Conservation (phyloP, 768 basidiomycete species). For the Artomyces pyxidatus region DNA sequence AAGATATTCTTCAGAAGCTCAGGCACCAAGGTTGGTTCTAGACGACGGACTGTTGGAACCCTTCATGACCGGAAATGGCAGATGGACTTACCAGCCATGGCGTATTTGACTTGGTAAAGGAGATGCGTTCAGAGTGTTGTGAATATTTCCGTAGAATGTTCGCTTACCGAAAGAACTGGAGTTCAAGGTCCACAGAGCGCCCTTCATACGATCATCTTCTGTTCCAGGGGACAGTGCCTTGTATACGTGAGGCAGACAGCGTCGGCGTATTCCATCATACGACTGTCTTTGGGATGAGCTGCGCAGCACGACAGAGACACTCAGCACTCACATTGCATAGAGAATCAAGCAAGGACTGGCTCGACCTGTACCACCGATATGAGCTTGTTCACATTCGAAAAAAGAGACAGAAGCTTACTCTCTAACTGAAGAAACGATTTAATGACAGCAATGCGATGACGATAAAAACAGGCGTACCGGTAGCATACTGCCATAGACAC, state of each 20-base stretch:
- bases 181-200: constrained; percentile 75
- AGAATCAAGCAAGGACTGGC: constrained; percentile 30
- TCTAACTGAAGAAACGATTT: constrained; percentile 18
- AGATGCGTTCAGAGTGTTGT: too few relatives aligned
- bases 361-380: constrained; percentile 22
- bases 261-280: constrained; percentile 61
- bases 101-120: constrained; percentile 29
- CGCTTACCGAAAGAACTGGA: constrained; percentile 47
- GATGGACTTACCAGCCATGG: constrained; percentile 28
- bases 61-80: neutral
- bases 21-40: constrained; percentile 58
- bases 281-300: constrained; percentile 28
- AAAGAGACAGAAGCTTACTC: constrained; percentile 14
- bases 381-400: constrained; percentile 13
- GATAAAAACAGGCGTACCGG: constrained; percentile 22
- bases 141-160: too few relatives aligned
- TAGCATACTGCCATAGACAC: constrained; percentile 72
- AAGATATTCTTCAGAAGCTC: constrained; percentile 57
- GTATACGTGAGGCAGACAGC: constrained; percentile 54
- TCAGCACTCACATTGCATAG: constrained; percentile 36
- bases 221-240: constrained; percentile 53
- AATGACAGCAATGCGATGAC: neutral
- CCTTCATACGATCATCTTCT: constrained; percentile 91
- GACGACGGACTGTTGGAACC: neutral
- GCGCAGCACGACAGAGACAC: neutral